A percentile compares a stretch with the other conserved stretches of the same genome.
These are phyloP conservation scores for Cicer judaicum DNA, from an alignment of 306 rosid species.

Conservation along the genomic window DNA sequence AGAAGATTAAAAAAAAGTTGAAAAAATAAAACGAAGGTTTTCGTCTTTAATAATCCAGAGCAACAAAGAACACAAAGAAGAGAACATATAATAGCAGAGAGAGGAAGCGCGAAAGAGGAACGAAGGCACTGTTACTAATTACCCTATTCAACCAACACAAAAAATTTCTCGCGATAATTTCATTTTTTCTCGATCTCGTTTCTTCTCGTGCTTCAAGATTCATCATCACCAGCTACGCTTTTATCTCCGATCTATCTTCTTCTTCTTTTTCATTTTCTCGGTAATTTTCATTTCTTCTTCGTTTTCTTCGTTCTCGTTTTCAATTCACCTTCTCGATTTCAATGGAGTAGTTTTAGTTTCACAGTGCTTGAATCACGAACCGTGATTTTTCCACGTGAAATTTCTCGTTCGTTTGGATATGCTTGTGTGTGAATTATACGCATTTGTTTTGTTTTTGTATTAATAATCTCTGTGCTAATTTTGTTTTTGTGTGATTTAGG, in stretches of 20 bases:
- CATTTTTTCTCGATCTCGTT: slow-evolving; percentile 63
- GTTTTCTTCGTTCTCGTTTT: not conserved
- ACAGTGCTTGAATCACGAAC: slow-evolving; percentile 43
- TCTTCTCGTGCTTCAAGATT: slow-evolving; percentile 49
- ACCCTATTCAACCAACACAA: slow-evolving; percentile 36
- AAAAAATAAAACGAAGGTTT: slow-evolving; percentile 46
- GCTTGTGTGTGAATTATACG: slow-evolving; percentile 26
- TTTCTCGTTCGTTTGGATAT: slow-evolving; percentile 21
- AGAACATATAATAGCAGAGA: slow-evolving; percentile 41
- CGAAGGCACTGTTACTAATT: slow-evolving; percentile 40
- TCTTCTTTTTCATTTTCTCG: slow-evolving; percentile 44
- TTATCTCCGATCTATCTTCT: slow-evolving; percentile 69
- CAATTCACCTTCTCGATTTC: slow-evolving; percentile 36
- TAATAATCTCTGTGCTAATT: slow-evolving; percentile 44
- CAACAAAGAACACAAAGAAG: slow-evolving; percentile 45
- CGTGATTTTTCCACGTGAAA: slow-evolving; percentile 12
- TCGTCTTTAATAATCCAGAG: slow-evolving; percentile 54
- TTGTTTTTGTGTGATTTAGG: slow-evolving; percentile 52
- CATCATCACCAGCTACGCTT: slow-evolving; percentile 47
- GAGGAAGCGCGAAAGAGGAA: slow-evolving; percentile 41
- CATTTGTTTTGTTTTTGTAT: slow-evolving; percentile 54
- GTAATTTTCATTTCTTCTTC: slow-evolving; percentile 44
- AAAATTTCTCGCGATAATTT: slow-evolving; percentile 1
- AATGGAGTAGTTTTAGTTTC: slow-evolving; percentile 41
- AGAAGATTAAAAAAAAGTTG: not conserved